These are phyloP conservation scores for Trifolium pratense DNA, from an alignment of 306 rosid species.

Conservation along the genomic window DNA sequence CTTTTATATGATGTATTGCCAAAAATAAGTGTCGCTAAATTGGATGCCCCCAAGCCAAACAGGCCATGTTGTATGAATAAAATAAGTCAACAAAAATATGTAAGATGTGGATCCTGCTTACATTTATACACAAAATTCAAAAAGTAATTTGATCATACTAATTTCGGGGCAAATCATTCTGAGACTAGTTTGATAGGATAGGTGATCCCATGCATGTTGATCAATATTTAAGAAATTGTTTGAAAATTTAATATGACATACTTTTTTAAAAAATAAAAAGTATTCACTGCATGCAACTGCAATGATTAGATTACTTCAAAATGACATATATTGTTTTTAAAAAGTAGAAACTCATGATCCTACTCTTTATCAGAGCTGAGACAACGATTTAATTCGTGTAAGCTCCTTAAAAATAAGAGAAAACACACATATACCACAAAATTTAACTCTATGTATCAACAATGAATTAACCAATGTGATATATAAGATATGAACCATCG, in stretches of 20 bases:
- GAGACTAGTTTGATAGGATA: background rate
- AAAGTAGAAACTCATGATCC: too few relatives aligned
- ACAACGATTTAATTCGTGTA: background rate
- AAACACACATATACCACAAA: too few relatives aligned
- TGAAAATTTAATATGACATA: too few relatives aligned
- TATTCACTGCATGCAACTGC: too few relatives aligned
- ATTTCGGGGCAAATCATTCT: background rate
- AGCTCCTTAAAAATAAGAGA: background rate
- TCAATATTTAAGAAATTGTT: too few relatives aligned
- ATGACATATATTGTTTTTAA: too few relatives aligned
- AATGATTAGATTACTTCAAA: too few relatives aligned
- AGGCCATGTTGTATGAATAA: background rate
- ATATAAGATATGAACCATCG: too few relatives aligned
- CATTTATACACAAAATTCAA: background rate
- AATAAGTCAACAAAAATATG: slow-evolving; percentile 6
- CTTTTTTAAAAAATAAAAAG: too few relatives aligned
- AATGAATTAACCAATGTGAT: too few relatives aligned
- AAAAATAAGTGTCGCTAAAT: slow-evolving; percentile 9
- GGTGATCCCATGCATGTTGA: background rate
- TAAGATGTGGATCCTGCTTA: background rate
- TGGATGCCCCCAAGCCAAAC: background rate
- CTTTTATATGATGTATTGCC: background rate
- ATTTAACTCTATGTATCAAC: too few relatives aligned
- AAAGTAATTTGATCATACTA: background rate
- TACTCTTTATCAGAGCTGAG: background rate